Conservation (phyloP, 2,329 filamentous ascomycete species). For the Claviceps sp. region DNA sequence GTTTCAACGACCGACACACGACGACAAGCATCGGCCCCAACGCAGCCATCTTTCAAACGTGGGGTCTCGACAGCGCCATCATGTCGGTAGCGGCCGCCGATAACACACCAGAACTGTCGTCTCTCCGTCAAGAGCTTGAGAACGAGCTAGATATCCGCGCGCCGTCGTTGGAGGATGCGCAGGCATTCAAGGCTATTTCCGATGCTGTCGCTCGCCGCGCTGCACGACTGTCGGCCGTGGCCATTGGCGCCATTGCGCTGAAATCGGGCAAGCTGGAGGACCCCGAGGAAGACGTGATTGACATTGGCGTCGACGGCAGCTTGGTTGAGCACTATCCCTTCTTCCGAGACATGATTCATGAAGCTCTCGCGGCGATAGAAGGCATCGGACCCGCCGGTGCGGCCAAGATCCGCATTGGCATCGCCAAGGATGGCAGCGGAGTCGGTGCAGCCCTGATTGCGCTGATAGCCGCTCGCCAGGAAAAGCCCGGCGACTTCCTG, state of each 20-base stretch:
- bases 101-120: conserved; percentile 54
- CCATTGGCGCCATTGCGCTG: conserved; percentile 73
- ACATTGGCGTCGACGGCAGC: conserved; percentile 89
- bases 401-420: conserved; percentile 80
- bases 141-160: conserved; percentile 63
- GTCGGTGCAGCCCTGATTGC: conserved; percentile 83
- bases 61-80: conserved; percentile 85
- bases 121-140: conserved; percentile 66
- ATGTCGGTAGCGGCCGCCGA: conserved; percentile 80
- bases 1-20: conserved; percentile 53
- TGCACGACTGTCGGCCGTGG: conserved; percentile 75
- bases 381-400: conserved; percentile 68
- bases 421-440: conserved; percentile 88
- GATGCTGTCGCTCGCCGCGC: conserved; percentile 78
- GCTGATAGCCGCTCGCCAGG: conserved; percentile 63
- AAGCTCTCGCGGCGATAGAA: conserved; percentile 63
- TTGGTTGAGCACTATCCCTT: conserved; percentile 92
- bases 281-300: conserved; percentile 55
- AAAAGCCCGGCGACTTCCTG: conserved; percentile 35
- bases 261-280: conserved; percentile 59
- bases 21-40: conserved; percentile 55
- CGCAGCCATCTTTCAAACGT: conserved; percentile 60
- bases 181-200: conserved; percentile 73
- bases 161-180: conserved; percentile 69
- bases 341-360: conserved; percentile 78